Base-by-base conservation (phyloP, 805 yeast genomes). In the Cyberlindnera mississippiensis region DNA sequence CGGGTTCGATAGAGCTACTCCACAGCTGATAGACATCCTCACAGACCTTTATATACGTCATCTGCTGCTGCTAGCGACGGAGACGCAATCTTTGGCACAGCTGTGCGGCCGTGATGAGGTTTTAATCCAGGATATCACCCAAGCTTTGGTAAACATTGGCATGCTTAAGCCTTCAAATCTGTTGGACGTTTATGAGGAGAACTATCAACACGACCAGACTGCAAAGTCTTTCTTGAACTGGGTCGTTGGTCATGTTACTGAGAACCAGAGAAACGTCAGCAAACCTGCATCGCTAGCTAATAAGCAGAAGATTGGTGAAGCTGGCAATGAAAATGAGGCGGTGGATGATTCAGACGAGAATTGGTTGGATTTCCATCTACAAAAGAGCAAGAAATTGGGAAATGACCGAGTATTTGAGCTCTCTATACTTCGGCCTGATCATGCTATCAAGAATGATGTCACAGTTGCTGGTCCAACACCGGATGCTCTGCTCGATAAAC, bases 1-100 rank as follows among this genome's bases (percentile, higher is more conserved):
- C 24, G 99, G 99, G 0, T 87, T 89, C 55, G 96, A 87, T 47
- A 73, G 80, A 52, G 80, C 90, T 49, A 71, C 80, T 38, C 85
- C 91, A 7, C 69, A 77, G 7, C 75, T 84, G 1, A 68, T 91
- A 9, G 90, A 88, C 55, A 72, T 80, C 2, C 51, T 89, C n/a
- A 81, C 95, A 0, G 96, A 89, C 55, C 56, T 91, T 2, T 79
- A 83, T 57, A 65, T 85, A 14, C 73, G 83, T 43, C 82, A 80
- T 57, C 61, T 91, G 33, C 66, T 67, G 37, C 63, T 80, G 14
- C 56, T 91, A 16, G 61, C 80, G 2, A 50, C 63, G 11, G 77
- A 78, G 37, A 67, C 87, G 0, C 55, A 61, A 26, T 66, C 67
- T 39, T 67, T 79, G 40, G 73, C 87, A 0, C 66, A 70, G 16